Base-by-base conservation (phyloP, 1,139 yeast genomes). In the Taphrina confusa region DNA sequence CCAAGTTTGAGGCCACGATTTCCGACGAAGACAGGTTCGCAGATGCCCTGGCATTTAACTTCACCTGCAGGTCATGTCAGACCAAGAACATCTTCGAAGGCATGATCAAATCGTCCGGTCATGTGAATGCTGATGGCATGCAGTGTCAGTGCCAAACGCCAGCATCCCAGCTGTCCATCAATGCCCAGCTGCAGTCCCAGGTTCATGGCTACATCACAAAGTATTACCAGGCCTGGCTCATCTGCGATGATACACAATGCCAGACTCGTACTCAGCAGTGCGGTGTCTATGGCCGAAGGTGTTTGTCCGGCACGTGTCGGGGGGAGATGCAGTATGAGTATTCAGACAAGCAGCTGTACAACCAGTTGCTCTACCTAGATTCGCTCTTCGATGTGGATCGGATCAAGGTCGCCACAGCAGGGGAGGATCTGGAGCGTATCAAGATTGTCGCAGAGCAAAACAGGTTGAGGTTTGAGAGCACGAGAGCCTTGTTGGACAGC, bases 171-270 rank as follows among this genome's bases (percentile, higher is more conserved):
- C 70, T 88, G 18, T 77, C 80, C 49, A 68, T 90, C 39, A 81
- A 86, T 11, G 75, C 86, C 4, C 97, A 90, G 72, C 73, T 92
- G 47, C 97, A 91, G 71, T 71, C 75, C 16, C 76, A 82, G 55
- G 80, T 92, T 30, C 78, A 97, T 61, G 73, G 76, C 4, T 88
- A 84, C 66, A 83, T 92, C 55, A 78, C 91, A 0, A 72, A 78
- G 40, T 94, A 91, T 72, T 94, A 94, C 70, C 84, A 87, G 16
- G 94, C 92, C 3, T 84, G 95, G 91, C 75, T 90, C 42, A 75
- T 74, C 0, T 94, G 99, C 74, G 94, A 87, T 70, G 97, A 91
- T 67, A 72, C 82, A 1, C 81, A 94, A 0, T 94, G 99, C 76
- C 90, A 87, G 6, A 77, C 82, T 60, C 78, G 80, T 20, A 91